phyloP scores from a whole-genome alignment of 306 rosid species.

The Purshia tridentata region DNA sequence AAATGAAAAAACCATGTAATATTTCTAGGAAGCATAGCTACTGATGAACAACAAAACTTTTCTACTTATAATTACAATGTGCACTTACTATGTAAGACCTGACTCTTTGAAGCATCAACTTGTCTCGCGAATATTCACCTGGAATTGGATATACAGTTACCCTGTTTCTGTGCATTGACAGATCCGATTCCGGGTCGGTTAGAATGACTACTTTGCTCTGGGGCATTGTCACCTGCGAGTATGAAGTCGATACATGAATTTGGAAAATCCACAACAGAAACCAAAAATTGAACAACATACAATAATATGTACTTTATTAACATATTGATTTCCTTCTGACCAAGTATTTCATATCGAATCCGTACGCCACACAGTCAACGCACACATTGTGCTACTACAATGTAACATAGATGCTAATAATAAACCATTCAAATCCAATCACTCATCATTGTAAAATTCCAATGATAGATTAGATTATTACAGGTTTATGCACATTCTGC shows the following conservation, averaged over 20 bases:
- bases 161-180: constrained; percentile 55
- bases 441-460: no score
- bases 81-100: constrained; percentile 97
- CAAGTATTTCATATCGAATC: no score
- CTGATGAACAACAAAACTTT: constrained; percentile 17
- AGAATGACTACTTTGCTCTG: constrained; percentile 62
- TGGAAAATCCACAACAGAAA: background rate
- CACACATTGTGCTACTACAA: no score
- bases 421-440: background rate
- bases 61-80: constrained; percentile 40
- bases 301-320: background rate
- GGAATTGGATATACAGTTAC: constrained; percentile 67
- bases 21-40: constrained; percentile 5
- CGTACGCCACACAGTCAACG: no score
- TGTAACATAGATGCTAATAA: no score
- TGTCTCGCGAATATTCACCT: constrained; percentile 92
- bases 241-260: constrained; percentile 13
- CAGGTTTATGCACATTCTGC: background rate
- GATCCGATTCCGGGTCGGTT: constrained; percentile 76
- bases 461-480: no score
- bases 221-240: constrained; percentile 76
- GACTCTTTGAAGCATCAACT: constrained; percentile 99
- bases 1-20: background rate
- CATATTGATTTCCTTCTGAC: background rate
- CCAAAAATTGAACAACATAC: background rate